A percentile compares a stretch with the other conserved stretches of the same genome.
phyloP scores from a whole-genome alignment of 371 early-diverging fungal species.

The Mucor indicus region DNA sequence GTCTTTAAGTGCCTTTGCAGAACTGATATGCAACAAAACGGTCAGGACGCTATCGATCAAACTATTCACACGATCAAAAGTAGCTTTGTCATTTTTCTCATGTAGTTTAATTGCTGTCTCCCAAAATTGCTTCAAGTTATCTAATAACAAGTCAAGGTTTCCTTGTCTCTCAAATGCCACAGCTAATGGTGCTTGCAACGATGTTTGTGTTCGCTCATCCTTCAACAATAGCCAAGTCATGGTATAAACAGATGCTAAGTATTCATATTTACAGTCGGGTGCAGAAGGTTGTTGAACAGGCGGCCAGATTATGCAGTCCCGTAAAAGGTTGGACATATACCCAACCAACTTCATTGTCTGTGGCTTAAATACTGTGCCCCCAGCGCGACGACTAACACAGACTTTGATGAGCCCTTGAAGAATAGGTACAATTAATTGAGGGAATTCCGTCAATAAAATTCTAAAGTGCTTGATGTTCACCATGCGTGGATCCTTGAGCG shows the following conservation, averaged over 20 bases:
- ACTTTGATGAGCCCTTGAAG: slow-evolving; percentile 74
- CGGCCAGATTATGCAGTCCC: slow-evolving; percentile 52
- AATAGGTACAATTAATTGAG: slow-evolving; percentile 59
- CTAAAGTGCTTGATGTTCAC: slow-evolving; percentile 70
- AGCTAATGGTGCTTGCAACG: slow-evolving; percentile 70
- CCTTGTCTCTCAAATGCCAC: slow-evolving; percentile 64
- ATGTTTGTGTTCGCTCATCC: slow-evolving; percentile 62
- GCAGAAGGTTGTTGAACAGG: slow-evolving; percentile 26
- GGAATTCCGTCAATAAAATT: slow-evolving; percentile 65
- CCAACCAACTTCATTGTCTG: slow-evolving; percentile 61
- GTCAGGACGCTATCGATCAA: slow-evolving; percentile 60
- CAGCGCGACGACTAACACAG: slow-evolving; percentile 60
- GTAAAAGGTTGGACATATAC: slow-evolving; percentile 47
- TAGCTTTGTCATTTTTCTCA: slow-evolving; percentile 16
- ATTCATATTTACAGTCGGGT: slow-evolving; percentile 50
- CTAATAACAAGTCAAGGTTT: slow-evolving; percentile 60
- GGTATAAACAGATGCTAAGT: slow-evolving; percentile 50
- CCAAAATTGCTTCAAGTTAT: slow-evolving; percentile 59
- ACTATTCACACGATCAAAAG: slow-evolving; percentile 25
- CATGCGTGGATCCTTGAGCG: slow-evolving; percentile 55
- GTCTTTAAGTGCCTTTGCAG: slow-evolving; percentile 64
- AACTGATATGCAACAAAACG: slow-evolving; percentile 58
- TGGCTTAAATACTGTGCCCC: slow-evolving; percentile 49
- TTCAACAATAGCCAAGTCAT: slow-evolving; percentile 43
- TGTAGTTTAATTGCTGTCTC: slow-evolving; percentile 29